Conservation (phyloP, 306 rosid species). For the Mimosa pudica region DNA sequence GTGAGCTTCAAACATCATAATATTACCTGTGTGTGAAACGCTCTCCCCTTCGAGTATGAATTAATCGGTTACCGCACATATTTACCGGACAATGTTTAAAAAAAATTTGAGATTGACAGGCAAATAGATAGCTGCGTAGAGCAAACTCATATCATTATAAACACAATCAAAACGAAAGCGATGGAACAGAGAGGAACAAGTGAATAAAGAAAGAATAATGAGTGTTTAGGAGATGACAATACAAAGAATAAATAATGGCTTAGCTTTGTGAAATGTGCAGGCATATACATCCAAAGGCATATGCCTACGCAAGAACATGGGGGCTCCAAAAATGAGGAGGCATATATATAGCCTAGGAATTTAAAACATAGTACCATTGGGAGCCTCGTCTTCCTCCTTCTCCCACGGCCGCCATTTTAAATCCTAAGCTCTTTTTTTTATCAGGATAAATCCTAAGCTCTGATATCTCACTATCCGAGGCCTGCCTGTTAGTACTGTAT, state of each 20-base stretch:
- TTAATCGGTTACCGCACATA: no score
- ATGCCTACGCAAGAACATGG: background rate
- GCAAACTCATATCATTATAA: background rate
- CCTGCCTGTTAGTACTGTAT: background rate
- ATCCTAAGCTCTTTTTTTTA: conserved; percentile 19
- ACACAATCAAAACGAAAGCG: background rate
- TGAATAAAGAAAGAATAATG: no score
- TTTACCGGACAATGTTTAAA: no score
- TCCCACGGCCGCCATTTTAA: conserved; percentile 36
- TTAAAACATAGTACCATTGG: conserved; percentile 8
- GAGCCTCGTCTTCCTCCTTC: background rate
- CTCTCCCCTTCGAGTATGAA: no score
- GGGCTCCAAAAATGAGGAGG: conserved; percentile 48
- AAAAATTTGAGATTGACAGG: background rate
- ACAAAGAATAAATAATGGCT: no score
- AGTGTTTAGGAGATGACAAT: no score
- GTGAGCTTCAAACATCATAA: no score
- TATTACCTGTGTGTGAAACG: no score
- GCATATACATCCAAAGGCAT: no score
- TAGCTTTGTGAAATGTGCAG: no score
- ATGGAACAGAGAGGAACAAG: background rate
- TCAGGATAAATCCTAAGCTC: conserved; percentile 21
- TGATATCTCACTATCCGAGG: background rate
- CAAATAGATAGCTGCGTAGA: background rate
- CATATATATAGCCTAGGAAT: conserved; percentile 14